phyloP scores from a whole-genome alignment of 441 rosid genomes.

The Brassica balearica region DNA sequence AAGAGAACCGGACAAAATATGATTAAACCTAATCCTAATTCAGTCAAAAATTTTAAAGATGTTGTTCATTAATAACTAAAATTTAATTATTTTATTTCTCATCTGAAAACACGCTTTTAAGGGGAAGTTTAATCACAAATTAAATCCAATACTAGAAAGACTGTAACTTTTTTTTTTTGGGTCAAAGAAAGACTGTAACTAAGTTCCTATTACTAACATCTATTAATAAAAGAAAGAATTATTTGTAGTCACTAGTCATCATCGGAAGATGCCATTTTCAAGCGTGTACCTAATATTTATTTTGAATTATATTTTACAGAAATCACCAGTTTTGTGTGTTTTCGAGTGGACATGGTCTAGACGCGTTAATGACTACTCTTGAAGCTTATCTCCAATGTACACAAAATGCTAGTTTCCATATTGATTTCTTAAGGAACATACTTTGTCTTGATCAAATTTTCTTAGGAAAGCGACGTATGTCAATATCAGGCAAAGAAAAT shows the following conservation, averaged over 20 bases:
- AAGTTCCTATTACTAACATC: background rate
- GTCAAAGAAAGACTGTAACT: background rate
- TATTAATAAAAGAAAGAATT: background rate
- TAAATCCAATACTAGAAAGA: background rate
- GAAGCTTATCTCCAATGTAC: background rate
- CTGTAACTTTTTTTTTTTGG: background rate
- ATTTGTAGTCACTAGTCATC: background rate
- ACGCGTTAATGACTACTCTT: background rate
- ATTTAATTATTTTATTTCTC: background rate
- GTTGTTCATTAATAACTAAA: background rate
- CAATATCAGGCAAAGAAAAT: background rate
- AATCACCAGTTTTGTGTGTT: background rate
- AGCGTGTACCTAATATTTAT: background rate
- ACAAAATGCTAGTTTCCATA: background rate
- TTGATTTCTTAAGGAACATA: background rate
- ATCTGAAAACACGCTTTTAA: background rate
- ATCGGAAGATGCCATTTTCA: background rate
- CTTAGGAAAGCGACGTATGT: background rate
- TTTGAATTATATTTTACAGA: background rate
- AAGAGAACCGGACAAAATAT: background rate
- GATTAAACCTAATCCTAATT: background rate
- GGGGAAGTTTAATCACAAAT: background rate
- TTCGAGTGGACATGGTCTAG: constrained; percentile 1
- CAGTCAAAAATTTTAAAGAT: background rate
- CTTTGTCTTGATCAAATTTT: background rate